phyloP scores from a whole-genome alignment of 768 basidiomycete genomes.

The Lactarius hatsudake region DNA sequence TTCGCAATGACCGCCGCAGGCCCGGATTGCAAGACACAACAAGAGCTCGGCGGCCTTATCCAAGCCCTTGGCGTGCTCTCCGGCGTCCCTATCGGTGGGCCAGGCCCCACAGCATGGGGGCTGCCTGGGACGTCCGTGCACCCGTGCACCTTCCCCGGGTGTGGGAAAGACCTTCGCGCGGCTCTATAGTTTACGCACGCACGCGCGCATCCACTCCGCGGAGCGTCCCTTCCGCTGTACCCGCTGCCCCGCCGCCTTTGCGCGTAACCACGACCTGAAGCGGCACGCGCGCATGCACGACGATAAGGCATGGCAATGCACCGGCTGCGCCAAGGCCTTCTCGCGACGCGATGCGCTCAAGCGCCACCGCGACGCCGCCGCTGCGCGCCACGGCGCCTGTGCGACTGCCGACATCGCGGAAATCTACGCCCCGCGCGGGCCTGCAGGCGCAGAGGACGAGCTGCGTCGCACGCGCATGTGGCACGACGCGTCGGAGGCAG shows the following conservation, averaged over 20 bases:
- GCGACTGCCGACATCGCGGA: constrained; percentile 50
- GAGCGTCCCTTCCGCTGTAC: constrained; percentile 66
- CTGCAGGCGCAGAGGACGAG: constrained; percentile 43
- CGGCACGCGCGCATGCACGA: constrained; percentile 73
- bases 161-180: constrained; percentile 68
- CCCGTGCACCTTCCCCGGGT: constrained; percentile 65
- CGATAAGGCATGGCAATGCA: constrained; percentile 69
- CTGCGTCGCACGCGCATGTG: constrained; percentile 63
- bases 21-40: constrained; percentile 53
- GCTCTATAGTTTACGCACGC: constrained; percentile 65
- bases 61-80: constrained; percentile 80
- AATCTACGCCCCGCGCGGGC: constrained; percentile 49
- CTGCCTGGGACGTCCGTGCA: constrained; percentile 66
- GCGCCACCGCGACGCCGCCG: constrained; percentile 63
- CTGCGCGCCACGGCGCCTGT: constrained; percentile 50
- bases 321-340: constrained; percentile 71
- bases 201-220: constrained; percentile 62
- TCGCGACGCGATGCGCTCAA: constrained; percentile 78
- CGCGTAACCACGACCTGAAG: constrained; percentile 76
- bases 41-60: constrained; percentile 78
- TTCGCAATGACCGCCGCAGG: constrained; percentile 65
- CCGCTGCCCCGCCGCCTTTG: constrained; percentile 70
- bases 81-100: constrained; percentile 62
- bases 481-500: constrained; percentile 51
- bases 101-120: constrained; percentile 32